phyloP scores from a whole-genome alignment of 345 rosid genomes.

The Melaleuca alternifolia region DNA sequence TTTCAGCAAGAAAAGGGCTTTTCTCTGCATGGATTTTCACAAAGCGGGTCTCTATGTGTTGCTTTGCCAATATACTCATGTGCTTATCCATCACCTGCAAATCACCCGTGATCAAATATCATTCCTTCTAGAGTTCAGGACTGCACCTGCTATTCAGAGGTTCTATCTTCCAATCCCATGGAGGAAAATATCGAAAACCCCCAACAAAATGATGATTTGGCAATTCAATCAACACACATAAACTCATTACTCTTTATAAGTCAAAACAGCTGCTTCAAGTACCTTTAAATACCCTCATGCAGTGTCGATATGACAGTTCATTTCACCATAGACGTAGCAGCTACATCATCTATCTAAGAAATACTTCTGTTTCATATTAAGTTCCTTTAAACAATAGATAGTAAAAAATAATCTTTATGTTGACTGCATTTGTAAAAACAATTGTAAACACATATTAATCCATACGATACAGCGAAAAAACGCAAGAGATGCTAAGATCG shows the following conservation, averaged over 20 bases:
- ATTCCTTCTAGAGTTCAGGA: not conserved
- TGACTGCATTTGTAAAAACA: not conserved
- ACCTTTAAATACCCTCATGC: not conserved
- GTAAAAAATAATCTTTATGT: not conserved
- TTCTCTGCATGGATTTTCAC: slow-evolving; percentile 95
- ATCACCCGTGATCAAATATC: not conserved
- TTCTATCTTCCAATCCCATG: not conserved
- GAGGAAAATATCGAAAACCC: not conserved
- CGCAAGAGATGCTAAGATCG: not conserved
- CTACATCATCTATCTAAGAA: not conserved
- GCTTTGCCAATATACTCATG: slow-evolving; percentile 71
- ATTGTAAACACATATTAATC: not conserved
- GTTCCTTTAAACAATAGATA: not conserved
- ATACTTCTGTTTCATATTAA: not conserved
- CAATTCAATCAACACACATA: not conserved
- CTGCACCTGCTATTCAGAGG: not conserved
- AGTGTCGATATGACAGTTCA: not conserved
- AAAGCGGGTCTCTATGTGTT: slow-evolving; percentile 91
- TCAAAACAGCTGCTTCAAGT: not conserved
- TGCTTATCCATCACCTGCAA: slow-evolving; percentile 95
- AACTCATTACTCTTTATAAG: not conserved
- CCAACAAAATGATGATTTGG: not conserved
- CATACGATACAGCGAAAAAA: not conserved
- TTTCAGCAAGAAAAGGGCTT: slow-evolving; percentile 93
- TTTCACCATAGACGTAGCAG: not conserved